Evolutionary conservation across 2,329 filamentous ascomycete species (phyloP).

Genomic region (Neobulgaria alba): DNA sequence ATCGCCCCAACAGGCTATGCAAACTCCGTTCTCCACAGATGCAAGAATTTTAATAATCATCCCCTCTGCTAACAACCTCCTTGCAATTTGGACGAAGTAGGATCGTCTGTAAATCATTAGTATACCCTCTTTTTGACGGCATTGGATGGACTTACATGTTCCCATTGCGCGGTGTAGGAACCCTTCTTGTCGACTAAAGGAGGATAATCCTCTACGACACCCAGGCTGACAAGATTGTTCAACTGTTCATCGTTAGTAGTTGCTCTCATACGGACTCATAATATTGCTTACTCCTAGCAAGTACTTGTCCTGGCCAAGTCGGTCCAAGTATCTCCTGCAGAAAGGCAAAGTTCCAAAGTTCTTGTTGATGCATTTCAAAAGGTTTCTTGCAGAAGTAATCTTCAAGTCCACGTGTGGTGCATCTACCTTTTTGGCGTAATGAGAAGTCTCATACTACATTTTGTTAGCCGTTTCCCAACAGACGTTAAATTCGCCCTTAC

Average conservation of each 20-base stretch:
- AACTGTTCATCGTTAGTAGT: constrained; percentile 43
- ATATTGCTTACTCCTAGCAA: constrained; percentile 62
- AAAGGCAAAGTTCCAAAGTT: constrained; percentile 92
- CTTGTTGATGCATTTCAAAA: constrained; percentile 87
- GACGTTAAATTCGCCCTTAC: constrained; percentile 37
- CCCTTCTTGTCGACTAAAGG: constrained; percentile 88
- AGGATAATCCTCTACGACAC: constrained; percentile 85
- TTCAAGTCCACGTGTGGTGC: constrained; percentile 68
- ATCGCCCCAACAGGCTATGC: no score
- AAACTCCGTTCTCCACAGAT: background rate
- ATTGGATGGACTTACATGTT: constrained; percentile 55
- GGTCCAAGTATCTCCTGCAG: constrained; percentile 83
- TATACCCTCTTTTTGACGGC: background rate
- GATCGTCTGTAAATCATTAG: constrained; percentile 51
- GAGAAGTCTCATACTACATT: constrained; percentile 64
- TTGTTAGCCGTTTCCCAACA: constrained; percentile 7
- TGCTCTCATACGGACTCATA: background rate
- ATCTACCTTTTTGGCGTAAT: constrained; percentile 72
- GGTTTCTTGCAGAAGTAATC: constrained; percentile 72
- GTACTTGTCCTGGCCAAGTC: constrained; percentile 91
- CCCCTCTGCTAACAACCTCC: constrained; percentile 78
- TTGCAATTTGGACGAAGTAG: constrained; percentile 72
- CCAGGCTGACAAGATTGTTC: constrained; percentile 74
- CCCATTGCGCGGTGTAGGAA: constrained; percentile 87
- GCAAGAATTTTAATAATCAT: constrained; percentile 57